A percentile compares a stretch with the other conserved stretches of the same genome.
phyloP scores from a whole-genome alignment of 108 stramenopile genomes.

The Poteriospumella lacustris region DNA sequence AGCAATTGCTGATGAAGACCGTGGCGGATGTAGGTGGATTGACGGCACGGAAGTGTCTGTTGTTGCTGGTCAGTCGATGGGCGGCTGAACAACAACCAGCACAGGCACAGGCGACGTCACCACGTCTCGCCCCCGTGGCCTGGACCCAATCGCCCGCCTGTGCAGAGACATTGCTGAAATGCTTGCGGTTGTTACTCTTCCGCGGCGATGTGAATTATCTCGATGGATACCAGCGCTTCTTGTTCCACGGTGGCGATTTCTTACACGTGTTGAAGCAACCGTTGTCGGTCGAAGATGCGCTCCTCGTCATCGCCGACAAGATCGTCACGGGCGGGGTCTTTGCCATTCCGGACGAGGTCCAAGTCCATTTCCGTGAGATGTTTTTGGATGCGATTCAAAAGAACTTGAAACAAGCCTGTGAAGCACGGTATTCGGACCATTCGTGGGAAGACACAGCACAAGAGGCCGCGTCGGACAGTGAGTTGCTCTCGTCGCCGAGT shows the following conservation, averaged over 20 bases:
- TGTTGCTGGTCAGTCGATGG: no score
- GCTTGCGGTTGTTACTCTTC: not conserved
- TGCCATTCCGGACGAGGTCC: not conserved
- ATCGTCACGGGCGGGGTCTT: not conserved
- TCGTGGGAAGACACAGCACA: conserved; percentile 15
- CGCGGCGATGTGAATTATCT: not conserved
- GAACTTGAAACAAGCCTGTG: conserved; percentile 1
- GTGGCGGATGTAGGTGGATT: no score
- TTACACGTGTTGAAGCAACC: not conserved
- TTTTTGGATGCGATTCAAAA: not conserved
- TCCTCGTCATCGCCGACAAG: not conserved
- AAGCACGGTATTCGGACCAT: conserved; percentile 3
- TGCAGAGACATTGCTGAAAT: not conserved
- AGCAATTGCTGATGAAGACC: not conserved
- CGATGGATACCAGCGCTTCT: not conserved
- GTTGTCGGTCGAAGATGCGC: not conserved
- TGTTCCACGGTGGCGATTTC: not conserved
- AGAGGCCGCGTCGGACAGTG: not conserved
- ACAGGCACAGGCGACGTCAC: no score
- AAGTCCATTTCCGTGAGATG: not conserved
- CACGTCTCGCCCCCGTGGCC: not conserved
- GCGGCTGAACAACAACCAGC: no score
- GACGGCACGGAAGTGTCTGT: no score
- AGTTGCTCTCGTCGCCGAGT: not conserved
- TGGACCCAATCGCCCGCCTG: not conserved